Base-by-base conservation (phyloP, 441 rosid species). In the Euphorbia celastroides region DNA sequence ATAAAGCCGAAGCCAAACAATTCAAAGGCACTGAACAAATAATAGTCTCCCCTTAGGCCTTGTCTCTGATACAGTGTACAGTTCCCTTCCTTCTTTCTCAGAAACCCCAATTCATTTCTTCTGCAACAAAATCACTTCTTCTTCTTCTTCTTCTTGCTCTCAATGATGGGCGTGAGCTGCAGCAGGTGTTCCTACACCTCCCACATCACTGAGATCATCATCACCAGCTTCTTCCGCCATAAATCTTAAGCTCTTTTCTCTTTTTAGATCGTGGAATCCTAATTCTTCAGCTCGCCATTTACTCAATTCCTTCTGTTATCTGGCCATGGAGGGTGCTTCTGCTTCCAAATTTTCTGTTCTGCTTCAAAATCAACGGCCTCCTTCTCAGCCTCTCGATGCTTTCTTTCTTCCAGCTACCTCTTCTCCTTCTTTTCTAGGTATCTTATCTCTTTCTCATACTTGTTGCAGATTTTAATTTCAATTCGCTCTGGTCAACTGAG, bases 191-290 rank as follows among this genome's bases (percentile, higher is more conserved):
- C 88, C 70, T 85, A 79, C 76, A 83, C 88, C n/a, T 87, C 90
- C 68, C 86, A 83, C 74, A 85, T 87, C 78, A 85, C 93, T 27
- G 88, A 81, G 67, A 83, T 87, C 78, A 83, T 85, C 82, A 85
- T 85, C 79, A 87, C 93, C 70, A 87, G 93, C 74, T 87, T 87
- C 78, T 87, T 87, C 27, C 93, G 93, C 74, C 93, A 85, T 55
- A 87, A 88, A 81, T 54, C 69, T 31, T 80, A 81, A 12, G 58
- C 23, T 13, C 2, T 30, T 13, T 5, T 9, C 10, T 41, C 28
- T 22, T 13, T 61, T 23, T 3, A 2, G 13, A 8, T 14, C 10
- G 7, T 26, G 6, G 7, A 5, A 26, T 1, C 3, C 25, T 14
- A 16, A 5, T 9, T 32, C 22, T 25, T 31, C 20, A 27, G 17